phyloP scores from a whole-genome alignment of 2,329 filamentous ascomycete genomes.

The Neofusicoccum cordaticola region DNA sequence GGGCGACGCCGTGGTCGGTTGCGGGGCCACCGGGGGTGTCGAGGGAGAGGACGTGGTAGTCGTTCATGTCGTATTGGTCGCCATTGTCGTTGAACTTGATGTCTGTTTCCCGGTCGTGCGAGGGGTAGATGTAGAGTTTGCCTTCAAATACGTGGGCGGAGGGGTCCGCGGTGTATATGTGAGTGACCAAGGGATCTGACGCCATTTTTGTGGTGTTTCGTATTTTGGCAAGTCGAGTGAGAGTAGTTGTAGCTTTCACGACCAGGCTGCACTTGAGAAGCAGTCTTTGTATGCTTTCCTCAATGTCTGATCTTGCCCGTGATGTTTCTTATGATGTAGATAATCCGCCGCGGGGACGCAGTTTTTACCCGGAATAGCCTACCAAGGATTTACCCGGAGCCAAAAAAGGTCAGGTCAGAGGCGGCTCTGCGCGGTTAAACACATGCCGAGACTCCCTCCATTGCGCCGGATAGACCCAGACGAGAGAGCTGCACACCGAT shows the following conservation, averaged over 20 bases:
- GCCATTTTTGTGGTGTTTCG: neutral
- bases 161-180: slow-evolving; percentile 76
- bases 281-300: too few relatives aligned
- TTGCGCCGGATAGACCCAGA: too few relatives aligned
- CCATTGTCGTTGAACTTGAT: slow-evolving; percentile 79
- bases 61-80: slow-evolving; percentile 80
- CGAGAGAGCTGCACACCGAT: too few relatives aligned
- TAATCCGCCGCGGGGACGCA: neutral
- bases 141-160: slow-evolving; percentile 77
- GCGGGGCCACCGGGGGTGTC: slow-evolving; percentile 57
- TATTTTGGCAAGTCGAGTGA: neutral
- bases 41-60: slow-evolving; percentile 76
- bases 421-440: slow-evolving; percentile 30
- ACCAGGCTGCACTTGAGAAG: too few relatives aligned
- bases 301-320: too few relatives aligned
- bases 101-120: slow-evolving; percentile 73
- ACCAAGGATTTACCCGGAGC: neutral
- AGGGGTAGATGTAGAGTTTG: slow-evolving; percentile 76
- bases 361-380: slow-evolving; percentile 5
- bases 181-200: slow-evolving; percentile 61
- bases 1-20: slow-evolving; percentile 69
- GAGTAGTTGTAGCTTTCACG: too few relatives aligned
- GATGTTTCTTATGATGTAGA: neutral
- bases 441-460: too few relatives aligned
- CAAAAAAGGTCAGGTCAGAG: neutral